Base-by-base conservation (phyloP, 208 protist genomes). In the Phytomonas sp. region DNA sequence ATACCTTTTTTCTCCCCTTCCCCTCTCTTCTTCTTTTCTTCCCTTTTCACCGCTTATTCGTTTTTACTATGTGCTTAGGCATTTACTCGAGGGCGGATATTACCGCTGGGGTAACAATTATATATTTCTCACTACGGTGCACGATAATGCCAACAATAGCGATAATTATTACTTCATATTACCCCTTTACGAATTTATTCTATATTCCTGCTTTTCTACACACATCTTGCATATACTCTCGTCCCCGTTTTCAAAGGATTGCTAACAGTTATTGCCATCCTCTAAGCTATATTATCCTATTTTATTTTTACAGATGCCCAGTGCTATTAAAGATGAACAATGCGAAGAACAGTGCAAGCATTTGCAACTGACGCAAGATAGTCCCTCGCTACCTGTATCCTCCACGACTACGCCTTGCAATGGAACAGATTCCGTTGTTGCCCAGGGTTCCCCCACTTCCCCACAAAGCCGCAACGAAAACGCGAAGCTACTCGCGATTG, bases 1-100 rank as follows among this genome's bases (percentile, higher is more conserved):
- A 5, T n/a, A 29, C 23, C 53, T 65, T 71, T 37, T 59, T 71
- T 59, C 13, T 0, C 5, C 36, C 30, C 15, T n/a, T 7, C 29
- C 17, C 4, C 62, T 68, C 37, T 59, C 31, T 51, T 68, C 23
- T 74, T 56, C n/a, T n/a, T 68, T 68, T 31, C 9, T 43, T 70
- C 43, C 15, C 34, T 74, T 6, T 60, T 62, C 51, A 60, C 65
- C n/a, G n/a, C n/a, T n/a, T n/a, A n/a, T 46, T 36, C 36, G 64
- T 66, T 61, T 71, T 4, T 76, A 33, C n/a, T 66, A 28, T 67
- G 30, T 33, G 31, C 32, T 13, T 31, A 7, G 31, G 29, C 5
- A 43, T 74, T 36, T 46, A 59, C 17, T 20, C 61, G 34, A 34
- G 29, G 17, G 13, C 20, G 40, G 13, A 15, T 51, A 15, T 51